Conservation (phyloP, 257 asterid species). For the Petunia axillaris region DNA sequence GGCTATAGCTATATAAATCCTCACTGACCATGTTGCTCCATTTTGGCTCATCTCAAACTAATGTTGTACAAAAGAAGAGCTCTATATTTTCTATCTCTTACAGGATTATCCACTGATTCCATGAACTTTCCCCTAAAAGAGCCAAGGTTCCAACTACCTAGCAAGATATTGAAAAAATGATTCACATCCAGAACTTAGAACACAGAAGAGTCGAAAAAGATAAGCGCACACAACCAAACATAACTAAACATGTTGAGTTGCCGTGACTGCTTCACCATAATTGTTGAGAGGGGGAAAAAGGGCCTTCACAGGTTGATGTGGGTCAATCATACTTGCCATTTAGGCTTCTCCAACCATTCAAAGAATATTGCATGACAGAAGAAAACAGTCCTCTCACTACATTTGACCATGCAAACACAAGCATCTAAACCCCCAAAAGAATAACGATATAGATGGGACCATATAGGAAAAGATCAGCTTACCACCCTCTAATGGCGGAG, state of each 20-base stretch:
- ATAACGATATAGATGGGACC: neutral
- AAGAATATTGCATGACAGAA: neutral
- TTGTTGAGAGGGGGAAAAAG: neutral
- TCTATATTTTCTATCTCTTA: neutral
- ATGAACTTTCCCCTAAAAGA: neutral
- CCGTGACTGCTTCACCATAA: neutral
- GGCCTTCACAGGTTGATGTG: neutral
- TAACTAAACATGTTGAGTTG: neutral
- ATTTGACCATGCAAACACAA: neutral
- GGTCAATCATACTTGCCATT: neutral
- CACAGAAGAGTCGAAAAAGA: neutral
- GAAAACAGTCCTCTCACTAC: slow-evolving; percentile 20
- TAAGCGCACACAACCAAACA: neutral
- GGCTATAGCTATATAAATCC: neutral
- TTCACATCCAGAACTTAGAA: slow-evolving; percentile 3
- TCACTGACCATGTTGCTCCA: slow-evolving; percentile 12
- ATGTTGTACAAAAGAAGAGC: neutral
- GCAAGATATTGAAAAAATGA: neutral
- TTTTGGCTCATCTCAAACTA: neutral
- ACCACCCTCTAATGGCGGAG: slow-evolving; percentile 80
- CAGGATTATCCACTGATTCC: slow-evolving; percentile 15
- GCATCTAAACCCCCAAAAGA: neutral
- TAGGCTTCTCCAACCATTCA: slow-evolving; percentile 8
- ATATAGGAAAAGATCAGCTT: slow-evolving; percentile 27
- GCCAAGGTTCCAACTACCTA: neutral